phyloP scores from a whole-genome alignment of 1,284 basidiomycete genomes.

The Nidula niveotomentosa region DNA sequence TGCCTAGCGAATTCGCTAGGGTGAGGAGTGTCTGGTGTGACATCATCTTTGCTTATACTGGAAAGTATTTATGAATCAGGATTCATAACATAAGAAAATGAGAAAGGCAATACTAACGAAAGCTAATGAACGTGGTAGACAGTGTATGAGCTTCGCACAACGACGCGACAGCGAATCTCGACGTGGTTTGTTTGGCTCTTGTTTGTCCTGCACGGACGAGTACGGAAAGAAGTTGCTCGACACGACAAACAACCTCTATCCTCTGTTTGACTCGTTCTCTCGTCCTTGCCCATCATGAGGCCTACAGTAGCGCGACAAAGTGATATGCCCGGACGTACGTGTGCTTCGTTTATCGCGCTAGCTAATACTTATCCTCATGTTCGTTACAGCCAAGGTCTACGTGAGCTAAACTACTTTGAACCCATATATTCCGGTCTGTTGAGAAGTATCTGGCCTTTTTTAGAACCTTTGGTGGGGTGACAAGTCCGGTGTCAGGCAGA shows the following conservation, averaged over 20 bases:
- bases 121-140: conserved; percentile 5
- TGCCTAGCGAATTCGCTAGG: conserved; percentile 81
- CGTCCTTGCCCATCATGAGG: conserved; percentile 44
- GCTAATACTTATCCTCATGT: conserved; percentile 9
- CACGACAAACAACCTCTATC: conserved; percentile 7
- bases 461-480: conserved; percentile 95
- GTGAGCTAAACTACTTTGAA: conserved; percentile 38
- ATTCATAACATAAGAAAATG: conserved; percentile 1
- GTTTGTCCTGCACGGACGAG: conserved; percentile 27
- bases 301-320: conserved; percentile 58
- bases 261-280: conserved; percentile 19
- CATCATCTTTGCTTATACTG: conserved; percentile 53
- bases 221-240: conserved; percentile 21
- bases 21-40: conserved; percentile 78
- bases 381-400: conserved; percentile 55
- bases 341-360: background rate
- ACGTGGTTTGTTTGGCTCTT: conserved; percentile 26
- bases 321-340: conserved; percentile 82
- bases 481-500: conserved; percentile 68
- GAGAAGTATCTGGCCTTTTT: conserved; percentile 5
- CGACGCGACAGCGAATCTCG: conserved; percentile 6
- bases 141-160: background rate
- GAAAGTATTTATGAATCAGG: background rate
- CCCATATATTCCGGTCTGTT: conserved; percentile 4
- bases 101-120: conserved; percentile 2